Evolutionary conservation across 2,329 filamentous ascomycete genomes (phyloP), one percentile per base, ranked within the genome.

Genomic region (Sordariomycetes sp.): DNA sequence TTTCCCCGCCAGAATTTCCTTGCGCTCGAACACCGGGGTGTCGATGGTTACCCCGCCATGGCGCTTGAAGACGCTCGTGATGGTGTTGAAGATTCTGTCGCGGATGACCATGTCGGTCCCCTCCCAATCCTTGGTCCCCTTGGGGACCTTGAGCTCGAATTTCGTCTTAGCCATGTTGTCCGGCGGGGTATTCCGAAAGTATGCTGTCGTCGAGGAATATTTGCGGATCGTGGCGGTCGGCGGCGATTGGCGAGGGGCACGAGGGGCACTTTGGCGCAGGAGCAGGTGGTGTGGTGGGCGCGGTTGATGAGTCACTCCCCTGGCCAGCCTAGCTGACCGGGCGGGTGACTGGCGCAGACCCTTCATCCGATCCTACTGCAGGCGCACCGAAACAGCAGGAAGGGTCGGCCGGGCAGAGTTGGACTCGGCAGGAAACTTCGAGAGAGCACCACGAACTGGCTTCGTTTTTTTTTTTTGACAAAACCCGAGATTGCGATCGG

Each of bases 91-190:
- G 73, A 92, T 90, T 68, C 85, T 82, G 71, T 91, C 87, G 64
- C 88, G 83, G 66, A 92, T 84, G 66, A 89, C 80, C 77, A 90
- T 87, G 68, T 90, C 85, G 70, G 80, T 80, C 63, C 86, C 87
- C 66, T 84, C 79, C 87, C 86, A 95, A 70, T 95, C 90, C 68
- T 89, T 88, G 62, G 90, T 95, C 64, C 90, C 90, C 79, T 95
- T 95, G 61, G 90, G 89, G 66, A 86, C 89, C 78, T 95, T 95
- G 68, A 95, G 79, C 71, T 84, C 82, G 71, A 87, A 85, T 62
- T 77, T 77, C 59, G 68, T 68, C 62, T 76, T 76, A 35, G 55
- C 34, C 55, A 57, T 57, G 50, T 45, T 36, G 51, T 53, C 36
- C 15, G 55, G 50, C n/a, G 13, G n/a, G 35, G 17, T 20, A 45